Percentiles rank a stretch among this genome's conserved stretches.
Conservation (phyloP, 2,329 filamentous ascomycete species). For the Pyricularia sp. region DNA sequence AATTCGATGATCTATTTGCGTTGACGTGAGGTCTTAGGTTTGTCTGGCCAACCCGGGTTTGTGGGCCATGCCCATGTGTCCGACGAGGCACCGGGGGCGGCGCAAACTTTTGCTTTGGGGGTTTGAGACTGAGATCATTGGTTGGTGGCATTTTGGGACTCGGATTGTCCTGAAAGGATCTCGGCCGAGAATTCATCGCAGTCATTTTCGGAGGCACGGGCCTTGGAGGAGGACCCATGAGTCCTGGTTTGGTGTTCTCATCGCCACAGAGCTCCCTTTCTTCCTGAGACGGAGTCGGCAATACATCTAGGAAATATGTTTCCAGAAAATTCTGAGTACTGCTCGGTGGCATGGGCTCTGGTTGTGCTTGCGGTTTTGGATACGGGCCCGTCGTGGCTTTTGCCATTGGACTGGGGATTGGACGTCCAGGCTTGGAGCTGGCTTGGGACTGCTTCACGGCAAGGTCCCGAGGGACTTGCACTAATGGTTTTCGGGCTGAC, state of each 20-base stretch:
- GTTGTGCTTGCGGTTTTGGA: background rate
- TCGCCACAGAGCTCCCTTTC: constrained; percentile 35
- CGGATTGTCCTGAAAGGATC: background rate
- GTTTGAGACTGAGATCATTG: background rate
- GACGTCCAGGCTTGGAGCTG: background rate
- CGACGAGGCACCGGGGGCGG: background rate
- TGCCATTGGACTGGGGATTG: background rate
- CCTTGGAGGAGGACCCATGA: background rate
- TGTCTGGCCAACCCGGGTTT: background rate
- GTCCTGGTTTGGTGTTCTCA: constrained; percentile 4
- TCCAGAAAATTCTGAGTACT: constrained; percentile 42
- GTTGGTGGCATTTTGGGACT: background rate
- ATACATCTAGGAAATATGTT: constrained; percentile 36
- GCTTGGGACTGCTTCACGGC: background rate
- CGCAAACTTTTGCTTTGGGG: background rate
- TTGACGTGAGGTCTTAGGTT: background rate
- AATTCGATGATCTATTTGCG: background rate
- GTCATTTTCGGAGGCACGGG: background rate
- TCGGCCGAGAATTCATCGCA: background rate
- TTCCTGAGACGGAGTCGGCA: constrained; percentile 44
- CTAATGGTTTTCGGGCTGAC: background rate
- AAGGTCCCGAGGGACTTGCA: background rate
- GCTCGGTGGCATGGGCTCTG: constrained; percentile 14
- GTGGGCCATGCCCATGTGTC: background rate
- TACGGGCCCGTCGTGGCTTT: background rate